Evolutionary conservation across 495 filamentous ascomycete genomes (phyloP).

Genomic region (Penicilliopsis zonata): DNA sequence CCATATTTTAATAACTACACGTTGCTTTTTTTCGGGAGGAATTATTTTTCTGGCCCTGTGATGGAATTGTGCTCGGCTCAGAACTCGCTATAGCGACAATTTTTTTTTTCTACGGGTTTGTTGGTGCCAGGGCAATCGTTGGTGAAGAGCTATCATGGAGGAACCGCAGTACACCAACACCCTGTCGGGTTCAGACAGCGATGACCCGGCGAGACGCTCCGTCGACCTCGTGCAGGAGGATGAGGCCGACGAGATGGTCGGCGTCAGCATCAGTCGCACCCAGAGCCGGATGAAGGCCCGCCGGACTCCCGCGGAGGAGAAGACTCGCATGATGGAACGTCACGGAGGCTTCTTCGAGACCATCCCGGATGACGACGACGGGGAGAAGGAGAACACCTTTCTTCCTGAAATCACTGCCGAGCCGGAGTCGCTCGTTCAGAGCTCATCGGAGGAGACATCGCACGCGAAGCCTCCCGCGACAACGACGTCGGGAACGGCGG

Average conservation of each 20-base stretch:
- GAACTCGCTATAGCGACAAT: too few species aligned
- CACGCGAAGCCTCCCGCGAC: neutral
- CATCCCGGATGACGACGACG: slow-evolving; percentile 12
- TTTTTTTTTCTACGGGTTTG: too few species aligned
- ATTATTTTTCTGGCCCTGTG: too few species aligned
- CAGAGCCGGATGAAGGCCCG: slow-evolving; percentile 63
- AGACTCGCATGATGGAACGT: slow-evolving; percentile 52
- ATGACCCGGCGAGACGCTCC: slow-evolving; percentile 3
- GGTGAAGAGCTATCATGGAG: slow-evolving; percentile 1
- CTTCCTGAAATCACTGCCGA: slow-evolving; percentile 21
- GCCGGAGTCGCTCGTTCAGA: slow-evolving; percentile 15
- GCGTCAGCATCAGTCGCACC: slow-evolving; percentile 59
- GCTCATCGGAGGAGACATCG: neutral
- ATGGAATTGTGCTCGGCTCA: too few species aligned
- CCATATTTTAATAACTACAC: too few species aligned
- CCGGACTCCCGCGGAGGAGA: slow-evolving; percentile 63
- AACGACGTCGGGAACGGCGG: slow-evolving; percentile 1
- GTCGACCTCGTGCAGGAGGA: slow-evolving; percentile 13
- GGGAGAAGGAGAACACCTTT: slow-evolving; percentile 25
- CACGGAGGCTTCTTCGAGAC: slow-evolving; percentile 42
- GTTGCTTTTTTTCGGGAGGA: too few species aligned
- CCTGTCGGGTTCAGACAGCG: slow-evolving; percentile 28
- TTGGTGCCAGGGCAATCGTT: too few species aligned
- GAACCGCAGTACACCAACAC: neutral
- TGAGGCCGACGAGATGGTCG: slow-evolving; percentile 53